These are phyloP conservation scores for Pseudodiploospora longispora DNA, from an alignment of 2,329 filamentous ascomycete species.

Conservation along the genomic window DNA sequence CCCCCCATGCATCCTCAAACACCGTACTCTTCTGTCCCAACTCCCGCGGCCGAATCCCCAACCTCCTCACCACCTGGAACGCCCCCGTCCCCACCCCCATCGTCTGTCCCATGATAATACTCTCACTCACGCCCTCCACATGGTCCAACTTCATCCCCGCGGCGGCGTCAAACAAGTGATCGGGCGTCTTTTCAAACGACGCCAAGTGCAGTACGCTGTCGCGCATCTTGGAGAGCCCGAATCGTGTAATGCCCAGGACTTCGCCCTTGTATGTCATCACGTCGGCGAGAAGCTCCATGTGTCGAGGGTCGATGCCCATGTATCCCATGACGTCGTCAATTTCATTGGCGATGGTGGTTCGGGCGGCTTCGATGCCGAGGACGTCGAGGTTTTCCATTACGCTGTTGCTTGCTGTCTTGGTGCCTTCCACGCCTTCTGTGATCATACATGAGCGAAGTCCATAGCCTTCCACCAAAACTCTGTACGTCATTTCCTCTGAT, in stretches of 20 bases:
- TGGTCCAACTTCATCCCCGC: constrained; percentile 84
- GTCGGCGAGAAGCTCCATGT: constrained; percentile 95
- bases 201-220: constrained; percentile 90
- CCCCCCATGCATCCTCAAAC: constrained; percentile 63
- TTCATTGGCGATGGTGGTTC: constrained; percentile 80
- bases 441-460: constrained; percentile 85
- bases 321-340: constrained; percentile 83
- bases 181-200: constrained; percentile 95
- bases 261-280: constrained; percentile 99
- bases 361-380: constrained; percentile 89
- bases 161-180: constrained; percentile 93
- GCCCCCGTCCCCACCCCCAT: constrained; percentile 87
- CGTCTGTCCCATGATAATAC: constrained; percentile 96
- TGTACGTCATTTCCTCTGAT: constrained; percentile 58
- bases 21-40: constrained; percentile 51
- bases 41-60: constrained; percentile 58
- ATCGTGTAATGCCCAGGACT: constrained; percentile 90
- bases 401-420: constrained; percentile 67
- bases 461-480: constrained; percentile 89
- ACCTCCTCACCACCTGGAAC: constrained; percentile 75
- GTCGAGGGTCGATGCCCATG: constrained; percentile 94
- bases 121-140: constrained; percentile 90
- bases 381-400: constrained; percentile 84
- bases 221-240: constrained; percentile 92
- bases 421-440: constrained; percentile 81